These are phyloP conservation scores for Paradendryphiella salina DNA, from an alignment of 2,329 filamentous ascomycete species.

Conservation along the genomic window DNA sequence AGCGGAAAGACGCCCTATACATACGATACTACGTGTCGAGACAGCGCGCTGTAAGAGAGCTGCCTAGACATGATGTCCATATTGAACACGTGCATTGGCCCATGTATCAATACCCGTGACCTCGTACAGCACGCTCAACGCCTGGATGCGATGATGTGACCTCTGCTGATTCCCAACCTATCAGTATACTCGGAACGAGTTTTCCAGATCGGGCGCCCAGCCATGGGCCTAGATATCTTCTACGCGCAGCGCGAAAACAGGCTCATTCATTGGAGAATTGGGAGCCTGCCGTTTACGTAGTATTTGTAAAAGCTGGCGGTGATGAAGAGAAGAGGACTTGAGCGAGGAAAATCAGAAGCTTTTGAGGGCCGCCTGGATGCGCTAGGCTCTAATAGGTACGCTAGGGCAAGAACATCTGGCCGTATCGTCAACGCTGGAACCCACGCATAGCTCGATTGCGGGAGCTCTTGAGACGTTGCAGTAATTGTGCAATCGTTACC, in stretches of 20 bases:
- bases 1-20: too few species aligned
- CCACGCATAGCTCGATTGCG: slow-evolving; percentile 13
- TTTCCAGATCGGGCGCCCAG: slow-evolving; percentile 73
- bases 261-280: slow-evolving; percentile 53
- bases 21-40: too few species aligned
- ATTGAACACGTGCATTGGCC: too few species aligned
- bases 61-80: too few species aligned
- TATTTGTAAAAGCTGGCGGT: slow-evolving; percentile 61
- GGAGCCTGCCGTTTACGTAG: slow-evolving; percentile 62
- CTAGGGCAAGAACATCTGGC: slow-evolving; percentile 23
- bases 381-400: slow-evolving; percentile 28
- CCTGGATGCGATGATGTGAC: slow-evolving; percentile 55
- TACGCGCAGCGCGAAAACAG: slow-evolving; percentile 72
- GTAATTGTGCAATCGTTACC: slow-evolving; percentile 15
- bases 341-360: slow-evolving; percentile 40
- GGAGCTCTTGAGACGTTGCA: slow-evolving; percentile 34
- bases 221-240: slow-evolving; percentile 64
- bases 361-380: slow-evolving; percentile 22
- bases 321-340: slow-evolving; percentile 50
- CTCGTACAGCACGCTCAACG: too few species aligned
- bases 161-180: slow-evolving; percentile 73
- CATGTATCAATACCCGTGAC: too few species aligned
- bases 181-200: slow-evolving; percentile 65
- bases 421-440: slow-evolving; percentile 12
- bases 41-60: too few species aligned